Conservation (phyloP, 352 stramenopile species). For the Globisporangium solare region DNA sequence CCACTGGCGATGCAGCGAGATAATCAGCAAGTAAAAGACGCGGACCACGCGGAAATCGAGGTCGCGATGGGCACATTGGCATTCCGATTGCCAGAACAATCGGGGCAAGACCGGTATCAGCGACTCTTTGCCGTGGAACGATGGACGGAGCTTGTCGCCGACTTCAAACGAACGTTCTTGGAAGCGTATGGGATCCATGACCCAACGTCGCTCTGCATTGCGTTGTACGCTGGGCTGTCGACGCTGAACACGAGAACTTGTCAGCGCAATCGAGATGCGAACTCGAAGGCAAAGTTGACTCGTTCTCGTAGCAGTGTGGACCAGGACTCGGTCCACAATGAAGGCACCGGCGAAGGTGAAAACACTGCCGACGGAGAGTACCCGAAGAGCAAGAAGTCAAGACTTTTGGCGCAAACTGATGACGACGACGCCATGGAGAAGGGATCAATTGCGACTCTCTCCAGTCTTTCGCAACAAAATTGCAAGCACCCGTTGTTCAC, state of each 20-base stretch:
- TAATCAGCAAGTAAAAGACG: constrained; percentile 36
- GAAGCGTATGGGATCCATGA: constrained; percentile 67
- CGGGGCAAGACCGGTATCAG: constrained; percentile 54
- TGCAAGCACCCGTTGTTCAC: constrained; percentile 17
- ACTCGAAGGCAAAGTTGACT: constrained; percentile 32
- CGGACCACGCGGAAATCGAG: constrained; percentile 62
- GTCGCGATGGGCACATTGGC: constrained; percentile 73
- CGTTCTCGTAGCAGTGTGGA: constrained; percentile 15
- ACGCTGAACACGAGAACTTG: constrained; percentile 75
- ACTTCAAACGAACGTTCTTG: constrained; percentile 62
- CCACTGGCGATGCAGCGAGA: constrained; percentile 67
- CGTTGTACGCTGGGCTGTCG: constrained; percentile 61
- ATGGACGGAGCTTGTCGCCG: constrained; percentile 50
- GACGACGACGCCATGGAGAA: not conserved
- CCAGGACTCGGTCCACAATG: constrained; percentile 11
- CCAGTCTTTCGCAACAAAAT: constrained; percentile 8
- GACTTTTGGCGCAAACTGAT: constrained; percentile 15
- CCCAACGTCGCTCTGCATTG: constrained; percentile 59
- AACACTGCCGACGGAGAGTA: constrained; percentile 16
- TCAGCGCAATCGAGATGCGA: constrained; percentile 39
- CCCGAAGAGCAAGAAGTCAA: constrained; percentile 45
- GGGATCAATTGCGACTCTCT: constrained; percentile 13
- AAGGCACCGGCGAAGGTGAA: constrained; percentile 13
- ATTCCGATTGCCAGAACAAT: constrained; percentile 54
- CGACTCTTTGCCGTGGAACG: constrained; percentile 57